Evolutionary conservation across 1,139 yeast genomes (phyloP).

Genomic region (Kurtzmaniella quercitrusa): DNA sequence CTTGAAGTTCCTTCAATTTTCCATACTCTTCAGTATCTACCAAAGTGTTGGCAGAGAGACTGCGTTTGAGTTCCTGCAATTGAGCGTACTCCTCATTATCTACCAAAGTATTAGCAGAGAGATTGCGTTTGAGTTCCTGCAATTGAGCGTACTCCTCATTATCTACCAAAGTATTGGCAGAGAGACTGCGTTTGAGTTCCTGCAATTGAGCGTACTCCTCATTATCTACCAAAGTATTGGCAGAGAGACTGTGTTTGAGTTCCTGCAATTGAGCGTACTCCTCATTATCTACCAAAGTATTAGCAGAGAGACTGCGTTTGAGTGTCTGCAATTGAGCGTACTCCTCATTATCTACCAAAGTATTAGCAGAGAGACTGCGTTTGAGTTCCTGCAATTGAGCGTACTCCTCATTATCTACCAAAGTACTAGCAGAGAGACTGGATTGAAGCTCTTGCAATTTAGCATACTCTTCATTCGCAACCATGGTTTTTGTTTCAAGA

Average conservation of each 20-base stretch:
- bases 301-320: neutral
- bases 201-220: slow-evolving; percentile 2
- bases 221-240: slow-evolving; percentile 14
- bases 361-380: neutral
- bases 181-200: neutral
- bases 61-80: slow-evolving; percentile 5
- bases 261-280: slow-evolving; percentile 1
- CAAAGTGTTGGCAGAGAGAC: neutral
- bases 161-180: neutral
- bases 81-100: slow-evolving; percentile 2
- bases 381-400: slow-evolving; percentile 1
- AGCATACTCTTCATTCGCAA: slow-evolving; percentile 4
- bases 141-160: slow-evolving; percentile 3
- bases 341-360: neutral
- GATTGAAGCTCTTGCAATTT: slow-evolving; percentile 1
- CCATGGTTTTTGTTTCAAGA: slow-evolving; percentile 13
- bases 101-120: neutral
- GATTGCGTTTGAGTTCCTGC: neutral
- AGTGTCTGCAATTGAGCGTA: slow-evolving; percentile 2
- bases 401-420: slow-evolving; percentile 2
- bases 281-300: neutral
- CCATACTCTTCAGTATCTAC: neutral
- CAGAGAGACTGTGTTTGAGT: neutral
- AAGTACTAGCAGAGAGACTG: slow-evolving; percentile 14
- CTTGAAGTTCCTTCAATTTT: slow-evolving; percentile 5